A percentile compares a stretch with the other conserved stretches of the same genome.
Evolutionary conservation across 2,329 filamentous ascomycete genomes (phyloP).

Genomic region (Dactylellina haptotyla): DNA sequence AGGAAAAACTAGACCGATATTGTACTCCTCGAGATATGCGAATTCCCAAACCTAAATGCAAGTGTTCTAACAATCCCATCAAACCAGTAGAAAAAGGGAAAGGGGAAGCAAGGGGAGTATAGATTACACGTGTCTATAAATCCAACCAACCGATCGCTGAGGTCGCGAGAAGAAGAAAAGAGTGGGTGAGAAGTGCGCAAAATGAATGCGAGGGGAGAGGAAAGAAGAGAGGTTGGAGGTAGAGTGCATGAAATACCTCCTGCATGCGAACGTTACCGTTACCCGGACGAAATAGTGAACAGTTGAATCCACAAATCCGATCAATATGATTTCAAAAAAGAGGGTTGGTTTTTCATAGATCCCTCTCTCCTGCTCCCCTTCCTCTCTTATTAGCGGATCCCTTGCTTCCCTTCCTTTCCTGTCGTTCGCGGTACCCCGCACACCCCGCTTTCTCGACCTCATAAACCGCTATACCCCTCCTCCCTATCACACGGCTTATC

Average conservation of each 20-base stretch:
- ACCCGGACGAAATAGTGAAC: neutral
- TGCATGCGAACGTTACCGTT: neutral
- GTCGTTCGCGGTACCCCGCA: too few relatives aligned
- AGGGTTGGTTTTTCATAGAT: neutral
- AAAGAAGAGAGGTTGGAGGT: neutral
- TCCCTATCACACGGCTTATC: constrained; percentile 63
- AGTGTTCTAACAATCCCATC: neutral
- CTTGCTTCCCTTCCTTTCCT: neutral
- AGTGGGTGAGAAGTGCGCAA: too few relatives aligned
- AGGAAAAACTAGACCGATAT: neutral
- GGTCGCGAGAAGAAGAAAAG: neutral
- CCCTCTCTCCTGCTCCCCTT: neutral
- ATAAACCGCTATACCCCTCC: constrained; percentile 66
- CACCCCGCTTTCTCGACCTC: constrained; percentile 55
- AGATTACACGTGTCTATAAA: neutral
- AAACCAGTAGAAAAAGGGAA: neutral
- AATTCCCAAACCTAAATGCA: neutral
- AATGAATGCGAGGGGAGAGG: neutral
- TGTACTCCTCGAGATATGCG: neutral
- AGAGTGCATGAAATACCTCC: neutral
- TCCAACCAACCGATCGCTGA: neutral
- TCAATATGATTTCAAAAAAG: too few relatives aligned
- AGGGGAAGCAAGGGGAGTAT: neutral
- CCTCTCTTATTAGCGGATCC: neutral
- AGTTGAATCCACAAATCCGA: too few relatives aligned